A percentile compares a stretch with the other conserved stretches of the same genome.
Evolutionary conservation across 768 basidiomycete genomes (phyloP).

Genomic region (Candolleomyces eurysporus): DNA sequence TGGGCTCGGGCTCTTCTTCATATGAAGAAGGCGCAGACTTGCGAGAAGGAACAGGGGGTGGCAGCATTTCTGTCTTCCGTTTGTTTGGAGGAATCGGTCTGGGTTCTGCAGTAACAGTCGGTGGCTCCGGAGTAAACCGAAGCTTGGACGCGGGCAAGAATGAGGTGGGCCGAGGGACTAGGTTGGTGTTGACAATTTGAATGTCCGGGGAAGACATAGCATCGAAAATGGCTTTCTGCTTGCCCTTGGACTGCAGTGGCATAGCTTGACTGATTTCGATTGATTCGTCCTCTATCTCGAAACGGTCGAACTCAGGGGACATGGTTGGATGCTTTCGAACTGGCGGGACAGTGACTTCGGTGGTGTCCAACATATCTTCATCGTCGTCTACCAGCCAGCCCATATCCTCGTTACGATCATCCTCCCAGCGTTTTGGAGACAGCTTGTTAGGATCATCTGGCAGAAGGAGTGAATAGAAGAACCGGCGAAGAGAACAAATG

Average conservation of each 20-base stretch:
- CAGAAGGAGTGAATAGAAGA: background rate
- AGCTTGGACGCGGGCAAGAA: background rate
- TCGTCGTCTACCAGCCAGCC: conserved; percentile 69
- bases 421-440: background rate
- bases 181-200: background rate
- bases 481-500: background rate
- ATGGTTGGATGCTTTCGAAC: background rate
- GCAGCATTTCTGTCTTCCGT: conserved; percentile 22
- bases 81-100: conserved; percentile 10
- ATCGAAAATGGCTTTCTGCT: background rate
- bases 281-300: conserved; percentile 21
- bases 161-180: background rate
- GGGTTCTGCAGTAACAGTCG: background rate
- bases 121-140: background rate
- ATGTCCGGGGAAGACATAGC: background rate
- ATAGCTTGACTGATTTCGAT: conserved; percentile 22
- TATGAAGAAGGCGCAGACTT: conserved; percentile 12
- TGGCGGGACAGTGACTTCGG: background rate
- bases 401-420: conserved; percentile 37
- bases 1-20: conserved; percentile 29
- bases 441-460: background rate
- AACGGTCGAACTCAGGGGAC: conserved; percentile 17
- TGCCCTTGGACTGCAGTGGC: background rate
- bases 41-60: conserved; percentile 22
- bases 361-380: conserved; percentile 49